phyloP scores from a whole-genome alignment of 257 asterid species.

The Linderniella brevidens region DNA sequence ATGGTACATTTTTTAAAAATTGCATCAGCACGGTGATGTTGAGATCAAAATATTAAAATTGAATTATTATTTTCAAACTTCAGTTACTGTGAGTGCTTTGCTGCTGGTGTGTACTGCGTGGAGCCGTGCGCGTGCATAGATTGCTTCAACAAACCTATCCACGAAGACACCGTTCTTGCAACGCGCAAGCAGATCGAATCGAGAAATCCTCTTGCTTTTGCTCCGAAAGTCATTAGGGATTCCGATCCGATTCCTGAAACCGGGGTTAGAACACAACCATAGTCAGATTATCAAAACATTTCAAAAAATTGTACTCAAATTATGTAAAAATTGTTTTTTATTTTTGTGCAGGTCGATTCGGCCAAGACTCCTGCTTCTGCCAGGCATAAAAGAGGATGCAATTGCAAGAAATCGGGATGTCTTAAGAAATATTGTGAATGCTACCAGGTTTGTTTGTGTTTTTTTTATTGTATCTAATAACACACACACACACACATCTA shows the following conservation, averaged over 20 bases:
- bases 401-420: conserved; percentile 47
- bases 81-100: conserved; percentile 97
- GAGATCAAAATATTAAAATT: neutral
- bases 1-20: no score
- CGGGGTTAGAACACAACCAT: conserved; percentile 23
- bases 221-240: conserved; percentile 71
- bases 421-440: conserved; percentile 94
- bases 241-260: conserved; percentile 35
- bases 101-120: conserved; percentile 81
- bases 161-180: conserved; percentile 85
- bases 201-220: conserved; percentile 93
- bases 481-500: no score
- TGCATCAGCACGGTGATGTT: no score
- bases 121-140: conserved; percentile 41
- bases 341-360: conserved; percentile 42
- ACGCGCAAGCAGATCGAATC: conserved; percentile 96
- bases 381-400: conserved; percentile 95
- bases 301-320: neutral
- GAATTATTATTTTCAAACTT: conserved; percentile 19
- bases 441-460: conserved; percentile 52
- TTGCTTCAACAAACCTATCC: conserved; percentile 86
- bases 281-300: neutral
- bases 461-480: neutral
- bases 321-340: neutral
- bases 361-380: conserved; percentile 96